Evolutionary conservation across 345 rosid species (phyloP).

Genomic region (Pistacia atlantica): DNA sequence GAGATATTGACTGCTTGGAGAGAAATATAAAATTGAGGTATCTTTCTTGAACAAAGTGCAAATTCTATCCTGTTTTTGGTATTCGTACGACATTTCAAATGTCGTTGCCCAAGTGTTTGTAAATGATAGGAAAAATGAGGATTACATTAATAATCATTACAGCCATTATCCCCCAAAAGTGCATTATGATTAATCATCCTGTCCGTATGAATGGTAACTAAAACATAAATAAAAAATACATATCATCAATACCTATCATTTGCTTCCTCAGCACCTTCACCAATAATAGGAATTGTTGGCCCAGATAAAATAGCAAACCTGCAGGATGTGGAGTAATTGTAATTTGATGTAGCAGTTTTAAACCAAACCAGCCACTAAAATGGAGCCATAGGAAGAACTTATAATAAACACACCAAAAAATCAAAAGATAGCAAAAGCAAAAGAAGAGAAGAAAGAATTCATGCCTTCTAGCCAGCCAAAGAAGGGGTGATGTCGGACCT

Average conservation of each 20-base stretch:
- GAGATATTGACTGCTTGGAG: neutral
- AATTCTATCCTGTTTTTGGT: neutral
- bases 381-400: conserved; percentile 18
- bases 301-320: conserved; percentile 96
- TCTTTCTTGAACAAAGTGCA: neutral
- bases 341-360: conserved; percentile 20
- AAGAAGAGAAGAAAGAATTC: conserved; percentile 14
- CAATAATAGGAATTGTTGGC: conserved; percentile 96
- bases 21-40: neutral
- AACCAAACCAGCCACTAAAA: conserved; percentile 11
- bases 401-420: conserved; percentile 4
- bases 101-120: neutral
- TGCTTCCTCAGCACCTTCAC: conserved; percentile 97
- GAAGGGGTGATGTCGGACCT: conserved; percentile 93
- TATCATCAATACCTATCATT: conserved; percentile 71
- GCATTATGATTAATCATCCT: neutral
- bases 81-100: neutral
- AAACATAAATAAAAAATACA: neutral
- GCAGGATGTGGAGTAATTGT: conserved; percentile 31
- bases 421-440: conserved; percentile 12
- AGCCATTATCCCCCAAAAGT: no score
- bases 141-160: neutral
- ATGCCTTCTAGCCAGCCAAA: conserved; percentile 97
- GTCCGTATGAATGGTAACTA: neutral
- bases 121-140: neutral